Conservation (phyloP, 163 green algal genomes). For the Scenedesmus sp. region DNA sequence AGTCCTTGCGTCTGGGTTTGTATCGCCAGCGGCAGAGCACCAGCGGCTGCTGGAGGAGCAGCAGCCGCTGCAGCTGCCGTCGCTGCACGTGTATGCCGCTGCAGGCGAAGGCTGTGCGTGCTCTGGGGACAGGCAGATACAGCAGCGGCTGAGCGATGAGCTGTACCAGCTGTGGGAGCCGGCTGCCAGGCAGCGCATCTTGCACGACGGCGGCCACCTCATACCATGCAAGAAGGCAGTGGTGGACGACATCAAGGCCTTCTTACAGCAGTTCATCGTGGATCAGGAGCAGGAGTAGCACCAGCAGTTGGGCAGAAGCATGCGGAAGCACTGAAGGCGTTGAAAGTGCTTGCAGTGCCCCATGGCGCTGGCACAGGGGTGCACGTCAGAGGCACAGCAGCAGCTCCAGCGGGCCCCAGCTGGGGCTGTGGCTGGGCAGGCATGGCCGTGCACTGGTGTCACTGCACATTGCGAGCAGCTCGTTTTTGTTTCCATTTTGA, state of each 20-base stretch:
- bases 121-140: slow-evolving; percentile 18
- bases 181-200: not conserved
- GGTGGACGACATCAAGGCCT: not conserved
- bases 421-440: not conserved
- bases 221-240: not conserved
- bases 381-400: not conserved
- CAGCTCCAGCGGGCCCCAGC: not conserved
- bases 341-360: no score
- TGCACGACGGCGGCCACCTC: slow-evolving; percentile 29
- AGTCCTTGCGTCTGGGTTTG: slow-evolving; percentile 60
- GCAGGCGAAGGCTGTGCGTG: not conserved
- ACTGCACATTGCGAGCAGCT: not conserved
- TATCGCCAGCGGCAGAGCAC: slow-evolving; percentile 28
- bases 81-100: slow-evolving; percentile 62
- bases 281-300: not conserved
- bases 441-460: not conserved
- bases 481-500: no score
- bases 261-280: slow-evolving; percentile 15
- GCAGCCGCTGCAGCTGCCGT: slow-evolving; percentile 52
- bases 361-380: not conserved
- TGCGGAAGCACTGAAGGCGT: no score
- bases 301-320: not conserved
- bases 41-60: slow-evolving; percentile 40
- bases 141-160: slow-evolving; percentile 31
- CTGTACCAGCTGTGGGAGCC: not conserved